Evolutionary conservation across 2,329 filamentous ascomycete genomes (phyloP), one percentile per base, ranked within the genome.

Genomic region (Arthrinium phaeospermum): DNA sequence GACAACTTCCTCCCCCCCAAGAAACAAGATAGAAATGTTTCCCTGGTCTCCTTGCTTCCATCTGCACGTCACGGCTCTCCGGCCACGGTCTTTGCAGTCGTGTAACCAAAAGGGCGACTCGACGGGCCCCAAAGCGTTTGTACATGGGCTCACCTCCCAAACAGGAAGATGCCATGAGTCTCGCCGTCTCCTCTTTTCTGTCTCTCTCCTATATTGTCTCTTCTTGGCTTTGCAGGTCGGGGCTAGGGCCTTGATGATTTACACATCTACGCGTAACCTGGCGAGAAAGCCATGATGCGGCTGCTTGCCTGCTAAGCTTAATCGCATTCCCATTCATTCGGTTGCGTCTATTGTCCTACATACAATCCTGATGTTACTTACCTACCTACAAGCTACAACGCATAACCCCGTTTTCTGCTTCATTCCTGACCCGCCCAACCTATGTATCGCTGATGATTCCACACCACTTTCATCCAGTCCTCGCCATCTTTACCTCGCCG

Each of bases 261-360:
- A 51, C 68, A 34, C 68, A 34, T 61, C 69, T 71, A 37, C 61
- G 19, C 53, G 64, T 68, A 41, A 61, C 57, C 57, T 30, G n/a
- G 44, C 64, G 30, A 45, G 24, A 67, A 68, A 19, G 67, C 22
- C 4, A 68, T 27, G 41, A 68, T 70, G 61, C 72, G 72, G 72
- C 44, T 72, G 27, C 70, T 61, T 72, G 57, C 72, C 67, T 70
- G 46, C 41, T 71, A 73, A 72, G 72, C 72, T 72, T 73, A 72
- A 73, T 73, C 67, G 68, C 16, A 57, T 68, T 47, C 30, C 46
- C 68, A 68, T 71, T 27, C 27, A 44, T 61, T 70, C 8, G 46
- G 16, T 51, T 34, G 19, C 47, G 37, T 41, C 44, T 44, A 37
- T 70, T 70, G 61, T 69, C 69, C 37, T 71, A 69, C 64, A 16